These are phyloP conservation scores for Cryptococcus floricola DNA, from an alignment of 1,284 basidiomycete genomes.

Conservation along the genomic window DNA sequence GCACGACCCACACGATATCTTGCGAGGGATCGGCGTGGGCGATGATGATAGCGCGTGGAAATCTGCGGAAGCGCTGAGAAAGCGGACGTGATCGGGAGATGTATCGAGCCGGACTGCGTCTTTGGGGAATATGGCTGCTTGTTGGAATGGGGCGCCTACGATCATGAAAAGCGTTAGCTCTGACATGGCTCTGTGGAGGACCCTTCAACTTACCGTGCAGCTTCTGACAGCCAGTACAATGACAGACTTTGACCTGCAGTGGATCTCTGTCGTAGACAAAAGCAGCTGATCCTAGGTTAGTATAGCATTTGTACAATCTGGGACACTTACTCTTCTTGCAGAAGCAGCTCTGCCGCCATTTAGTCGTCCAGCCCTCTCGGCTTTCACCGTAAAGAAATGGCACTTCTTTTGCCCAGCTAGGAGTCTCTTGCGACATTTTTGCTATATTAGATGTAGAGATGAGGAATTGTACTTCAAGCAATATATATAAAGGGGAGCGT, in stretches of 20 bases:
- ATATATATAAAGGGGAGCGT: not conserved
- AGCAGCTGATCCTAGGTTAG: constrained; percentile 13
- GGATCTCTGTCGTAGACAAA: constrained; percentile 29
- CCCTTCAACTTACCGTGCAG: constrained; percentile 26
- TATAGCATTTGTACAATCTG: not conserved
- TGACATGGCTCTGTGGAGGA: not conserved
- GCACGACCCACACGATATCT: constrained; percentile 35
- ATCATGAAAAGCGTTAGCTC: not conserved
- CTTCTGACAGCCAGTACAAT: constrained; percentile 36
- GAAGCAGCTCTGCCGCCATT: constrained; percentile 34
- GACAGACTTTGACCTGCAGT: constrained; percentile 27
- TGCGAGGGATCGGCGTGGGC: constrained; percentile 31
- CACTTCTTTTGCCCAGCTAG: constrained; percentile 23
- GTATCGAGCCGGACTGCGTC: constrained; percentile 27
- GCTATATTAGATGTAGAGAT: not conserved
- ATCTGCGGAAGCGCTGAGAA: constrained; percentile 32
- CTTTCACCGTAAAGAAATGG: constrained; percentile 21
- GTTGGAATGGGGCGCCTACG: constrained; percentile 30
- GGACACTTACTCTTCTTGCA: constrained; percentile 29
- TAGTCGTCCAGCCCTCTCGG: constrained; percentile 28
- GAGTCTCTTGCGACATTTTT: not conserved
- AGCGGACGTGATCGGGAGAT: constrained; percentile 27
- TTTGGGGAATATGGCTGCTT: constrained; percentile 32
- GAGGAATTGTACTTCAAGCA: not conserved
- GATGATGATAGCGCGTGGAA: constrained; percentile 31